Base-by-base conservation (phyloP, 2,329 filamentous ascomycete genomes). In the Botryosphaeria dothidea region DNA sequence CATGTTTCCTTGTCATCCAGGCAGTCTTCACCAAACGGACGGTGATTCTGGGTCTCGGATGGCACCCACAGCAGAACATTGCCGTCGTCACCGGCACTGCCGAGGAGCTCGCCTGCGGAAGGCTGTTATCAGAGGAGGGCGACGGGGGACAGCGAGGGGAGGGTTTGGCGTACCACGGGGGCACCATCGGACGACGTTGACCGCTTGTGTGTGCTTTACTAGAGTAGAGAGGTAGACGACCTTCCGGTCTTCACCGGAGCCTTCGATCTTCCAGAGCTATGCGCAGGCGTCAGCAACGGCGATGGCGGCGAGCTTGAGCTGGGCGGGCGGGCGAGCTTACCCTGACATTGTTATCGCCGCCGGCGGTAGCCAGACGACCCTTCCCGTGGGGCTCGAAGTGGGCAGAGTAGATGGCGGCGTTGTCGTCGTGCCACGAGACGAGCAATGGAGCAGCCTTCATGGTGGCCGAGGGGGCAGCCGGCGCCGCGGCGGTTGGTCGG, bases 351-450 rank as follows among this genome's bases (percentile, higher is more conserved):
- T 96, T 96, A 80, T 99, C 95, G 77, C 95, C 95, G 73, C 94
- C 95, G 68, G 90, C 94, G 9, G 95, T 99, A 66, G 95, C 95
- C 68, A 99, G 83, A 73, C 95, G 89, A 62, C 93, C 93, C 78
- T 95, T 97, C 69, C 92, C 93, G 75, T 92, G 86, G 54, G 92
- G 92, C 77, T 99, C 94, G 77, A 98, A 99, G 79, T 98, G 94
- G 71, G 93, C 92, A 48, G 94, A 97, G 82, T 98, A 99, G 77
- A 99, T 93, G 66, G 95, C 95, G 72, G 92, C 89, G 81, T 96
- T 97, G 76, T 97, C 92, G 79, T 97, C 92, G 81, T 99, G 96
- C 95, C 95, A 99, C 84, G 96, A 92, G 81, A 99, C 94, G 76
- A 98, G 94, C 71, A 99, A 86, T 72, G 95, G 94, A 75, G 92